Conservation (phyloP, 129 eudicot genomes). For the Escallonia herrerae region DNA sequence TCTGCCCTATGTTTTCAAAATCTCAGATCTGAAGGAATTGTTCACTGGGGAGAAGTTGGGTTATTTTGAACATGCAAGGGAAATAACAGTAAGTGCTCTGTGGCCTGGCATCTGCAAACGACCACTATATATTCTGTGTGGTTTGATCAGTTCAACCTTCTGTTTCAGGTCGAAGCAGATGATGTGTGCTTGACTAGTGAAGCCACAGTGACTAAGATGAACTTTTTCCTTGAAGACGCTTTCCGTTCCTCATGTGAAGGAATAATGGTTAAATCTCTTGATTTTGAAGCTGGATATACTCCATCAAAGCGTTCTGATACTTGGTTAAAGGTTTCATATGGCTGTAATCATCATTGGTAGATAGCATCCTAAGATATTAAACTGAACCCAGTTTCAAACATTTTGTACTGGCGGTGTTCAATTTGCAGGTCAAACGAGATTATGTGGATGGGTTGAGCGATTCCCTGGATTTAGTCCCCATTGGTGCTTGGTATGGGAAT, state of each 20-base stretch:
- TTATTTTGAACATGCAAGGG: conserved; percentile 70
- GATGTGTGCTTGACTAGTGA: conserved; percentile 60
- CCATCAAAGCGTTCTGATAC: conserved; percentile 92
- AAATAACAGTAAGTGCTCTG: conserved; percentile 52
- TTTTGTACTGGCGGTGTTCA: not conserved
- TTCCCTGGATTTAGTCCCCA: conserved; percentile 93
- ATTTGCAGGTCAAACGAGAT: conserved; percentile 84
- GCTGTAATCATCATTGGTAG: not conserved
- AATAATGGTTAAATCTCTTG: conserved; percentile 90
- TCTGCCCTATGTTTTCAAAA: conserved; percentile 8
- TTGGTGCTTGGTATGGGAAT: conserved; percentile 99
- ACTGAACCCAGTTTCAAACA: no score
- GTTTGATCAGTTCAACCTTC: conserved; percentile 3
- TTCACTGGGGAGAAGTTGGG: conserved; percentile 64
- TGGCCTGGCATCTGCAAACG: not conserved
- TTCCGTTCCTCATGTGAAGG: conserved; percentile 88
- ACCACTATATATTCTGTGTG: conserved; percentile 1
- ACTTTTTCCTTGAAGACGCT: conserved; percentile 69
- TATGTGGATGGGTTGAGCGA: conserved; percentile 79
- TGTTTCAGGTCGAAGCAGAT: conserved; percentile 66
- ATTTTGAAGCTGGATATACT: conserved; percentile 83
- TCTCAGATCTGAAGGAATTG: conserved; percentile 60
- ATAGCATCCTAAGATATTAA: not conserved
- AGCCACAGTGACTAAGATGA: conserved; percentile 57
- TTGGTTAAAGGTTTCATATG: conserved; percentile 69